Evolutionary conservation across 768 basidiomycete species (phyloP), one percentile per base, ranked within the genome.

Genomic region (Russula olivacea): DNA sequence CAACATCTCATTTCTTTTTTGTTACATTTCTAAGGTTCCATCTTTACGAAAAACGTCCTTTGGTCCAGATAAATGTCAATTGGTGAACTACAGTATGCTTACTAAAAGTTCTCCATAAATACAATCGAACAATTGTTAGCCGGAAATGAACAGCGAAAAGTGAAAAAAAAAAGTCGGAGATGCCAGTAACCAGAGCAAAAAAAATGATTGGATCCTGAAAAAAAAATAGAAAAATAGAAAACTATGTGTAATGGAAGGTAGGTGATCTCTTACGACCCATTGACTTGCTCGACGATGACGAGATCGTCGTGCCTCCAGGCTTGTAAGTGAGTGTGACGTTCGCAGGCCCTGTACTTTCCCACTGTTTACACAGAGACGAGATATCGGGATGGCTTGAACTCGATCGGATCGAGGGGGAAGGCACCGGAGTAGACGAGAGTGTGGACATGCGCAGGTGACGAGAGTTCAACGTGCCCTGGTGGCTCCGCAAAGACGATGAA

Each of bases 341-440:
- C 41, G 84, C 85, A 10, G 86, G 84, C 5, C 87, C 85, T 8
- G 76, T 71, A 10, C 73, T 71, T 1, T 80, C 73, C 83, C 83
- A 89, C 56, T 83, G 77, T 60, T 83, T 75, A 59, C 86, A 82
- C 19, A 88, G 77, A 8, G 79, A 76, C n/a, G 77, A 71, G 49
- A 88, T 78, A 68, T 84, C 82, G 12, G 83, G 76, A 68, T 86
- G 82, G 63, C 84, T 87, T 21, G 71, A 73, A 43, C 74, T 76
- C 52, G 71, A 68, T 41, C 81, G 77, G 19, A 85, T 75, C 10
- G 79, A 77, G 1, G 84, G 82, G 5, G 80, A 76, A 3, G 81
- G 76, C 1, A 78, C 77, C 34, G 74, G 72, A 10, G 76, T 69
- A 7, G 63, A 55, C 15, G 63, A 64, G 36, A 73, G 68, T n/a